Conservation (phyloP, 75 land plant genomes). For the Chamaecyparis obtusa region DNA sequence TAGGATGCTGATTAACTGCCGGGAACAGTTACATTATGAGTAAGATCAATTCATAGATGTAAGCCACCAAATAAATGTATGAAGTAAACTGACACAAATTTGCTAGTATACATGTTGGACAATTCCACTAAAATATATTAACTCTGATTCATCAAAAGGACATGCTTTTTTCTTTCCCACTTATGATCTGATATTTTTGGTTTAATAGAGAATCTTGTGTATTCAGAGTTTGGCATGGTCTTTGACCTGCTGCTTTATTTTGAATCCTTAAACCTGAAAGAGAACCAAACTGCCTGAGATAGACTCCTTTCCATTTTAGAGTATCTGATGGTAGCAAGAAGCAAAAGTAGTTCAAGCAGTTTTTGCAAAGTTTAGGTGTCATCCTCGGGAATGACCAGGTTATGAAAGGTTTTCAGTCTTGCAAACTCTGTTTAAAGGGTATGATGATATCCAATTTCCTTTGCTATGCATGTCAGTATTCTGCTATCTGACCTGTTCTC, state of each 20-base stretch:
- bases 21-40: not conserved
- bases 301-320: not conserved
- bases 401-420: not conserved
- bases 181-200: not conserved
- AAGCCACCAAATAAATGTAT: not conserved
- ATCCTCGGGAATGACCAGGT: not conserved
- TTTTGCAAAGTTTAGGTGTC: not conserved
- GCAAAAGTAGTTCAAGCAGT: not conserved
- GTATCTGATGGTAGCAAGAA: not conserved
- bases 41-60: not conserved
- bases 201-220: not conserved
- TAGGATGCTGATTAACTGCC: not conserved
- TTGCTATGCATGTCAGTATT: not conserved
- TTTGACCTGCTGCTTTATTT: slow-evolving; percentile 3
- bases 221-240: not conserved
- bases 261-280: not conserved
- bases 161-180: not conserved
- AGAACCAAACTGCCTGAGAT: not conserved
- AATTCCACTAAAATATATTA: not conserved
- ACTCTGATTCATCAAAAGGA: not conserved
- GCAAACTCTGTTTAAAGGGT: not conserved
- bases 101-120: not conserved
- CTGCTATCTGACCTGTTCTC: not conserved
- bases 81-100: not conserved
- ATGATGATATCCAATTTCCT: not conserved